phyloP scores from a whole-genome alignment of 2,329 filamentous ascomycete species.

The Colletotrichum sp. region DNA sequence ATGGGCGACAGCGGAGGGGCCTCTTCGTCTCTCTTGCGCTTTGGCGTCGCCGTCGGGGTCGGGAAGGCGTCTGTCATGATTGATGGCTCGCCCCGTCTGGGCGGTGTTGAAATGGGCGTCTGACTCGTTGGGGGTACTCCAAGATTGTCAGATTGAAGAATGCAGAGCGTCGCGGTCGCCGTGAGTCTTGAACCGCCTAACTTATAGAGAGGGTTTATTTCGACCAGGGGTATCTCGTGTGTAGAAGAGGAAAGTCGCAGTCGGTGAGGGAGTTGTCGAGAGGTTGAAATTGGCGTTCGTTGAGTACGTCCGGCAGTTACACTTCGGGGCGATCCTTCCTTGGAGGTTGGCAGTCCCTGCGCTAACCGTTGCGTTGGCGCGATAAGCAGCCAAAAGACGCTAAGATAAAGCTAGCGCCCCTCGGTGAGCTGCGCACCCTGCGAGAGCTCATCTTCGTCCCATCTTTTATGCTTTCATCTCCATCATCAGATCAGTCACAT shows the following conservation, averaged over 20 bases:
- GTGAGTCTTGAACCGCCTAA: neutral
- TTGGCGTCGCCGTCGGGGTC: conserved; percentile 39
- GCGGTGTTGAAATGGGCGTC: conserved; percentile 10
- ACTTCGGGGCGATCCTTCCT: neutral
- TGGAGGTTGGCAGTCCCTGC: neutral
- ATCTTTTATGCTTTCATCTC: neutral
- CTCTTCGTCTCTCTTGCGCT: conserved; percentile 50
- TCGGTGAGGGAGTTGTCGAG: neutral
- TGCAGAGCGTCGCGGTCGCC: neutral
- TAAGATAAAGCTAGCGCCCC: conserved; percentile 17
- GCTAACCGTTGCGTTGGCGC: neutral
- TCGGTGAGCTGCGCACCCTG: neutral
- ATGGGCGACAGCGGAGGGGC: conserved; percentile 33
- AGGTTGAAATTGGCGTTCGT: neutral
- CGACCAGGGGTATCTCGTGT: neutral
- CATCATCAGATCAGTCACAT: neutral
- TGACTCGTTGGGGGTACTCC: neutral
- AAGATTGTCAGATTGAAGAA: neutral
- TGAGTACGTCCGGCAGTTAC: conserved; percentile 3
- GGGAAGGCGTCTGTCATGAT: conserved; percentile 17
- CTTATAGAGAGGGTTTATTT: accelerated
- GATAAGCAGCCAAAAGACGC: neutral
- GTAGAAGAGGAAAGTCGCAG: neutral
- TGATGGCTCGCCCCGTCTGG: neutral
- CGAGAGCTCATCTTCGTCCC: neutral